Percentiles rank a stretch among this genome's conserved stretches.
Evolutionary conservation across 176 grass and related monocot species (phyloP).

Genomic region (Oryza meyeriana): DNA sequence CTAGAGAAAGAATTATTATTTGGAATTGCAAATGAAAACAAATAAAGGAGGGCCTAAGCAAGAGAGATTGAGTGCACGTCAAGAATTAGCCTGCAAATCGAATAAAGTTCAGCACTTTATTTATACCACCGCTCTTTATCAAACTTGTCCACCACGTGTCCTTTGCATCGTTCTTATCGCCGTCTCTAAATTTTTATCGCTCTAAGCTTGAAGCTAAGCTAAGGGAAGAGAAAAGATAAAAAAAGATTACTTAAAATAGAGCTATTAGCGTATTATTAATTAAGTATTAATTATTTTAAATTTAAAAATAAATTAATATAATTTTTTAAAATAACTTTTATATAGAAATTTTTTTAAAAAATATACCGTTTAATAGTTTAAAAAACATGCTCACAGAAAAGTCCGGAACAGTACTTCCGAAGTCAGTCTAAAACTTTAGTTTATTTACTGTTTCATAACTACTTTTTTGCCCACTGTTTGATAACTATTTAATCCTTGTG

Average conservation of each 20-base stretch:
- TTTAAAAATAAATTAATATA: too few species aligned
- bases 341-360: too few species aligned
- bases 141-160: conserved; percentile 43
- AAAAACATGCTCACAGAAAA: too few species aligned
- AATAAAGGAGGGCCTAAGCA: neutral
- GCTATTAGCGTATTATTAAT: too few species aligned
- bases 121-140: conserved; percentile 21
- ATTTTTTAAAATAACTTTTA: too few species aligned
- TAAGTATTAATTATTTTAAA: too few species aligned
- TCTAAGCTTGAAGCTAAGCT: too few species aligned
- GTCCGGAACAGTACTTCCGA: too few species aligned
- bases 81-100: conserved; percentile 60
- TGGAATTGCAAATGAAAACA: neutral
- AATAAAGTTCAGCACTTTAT: conserved; percentile 54
- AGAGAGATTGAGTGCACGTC: conserved; percentile 47
- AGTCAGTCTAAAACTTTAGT: neutral
- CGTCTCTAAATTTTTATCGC: conserved; percentile 10
- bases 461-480: too few species aligned
- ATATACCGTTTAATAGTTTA: too few species aligned
- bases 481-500: neutral
- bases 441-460: neutral
- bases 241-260: too few species aligned
- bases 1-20: neutral
- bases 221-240: too few species aligned
- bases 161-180: conserved; percentile 40